A percentile compares a stretch with the other conserved stretches of the same genome.
These are phyloP conservation scores for Albifimbria verrucaria DNA, from an alignment of 2,329 filamentous ascomycete species.

Conservation along the genomic window DNA sequence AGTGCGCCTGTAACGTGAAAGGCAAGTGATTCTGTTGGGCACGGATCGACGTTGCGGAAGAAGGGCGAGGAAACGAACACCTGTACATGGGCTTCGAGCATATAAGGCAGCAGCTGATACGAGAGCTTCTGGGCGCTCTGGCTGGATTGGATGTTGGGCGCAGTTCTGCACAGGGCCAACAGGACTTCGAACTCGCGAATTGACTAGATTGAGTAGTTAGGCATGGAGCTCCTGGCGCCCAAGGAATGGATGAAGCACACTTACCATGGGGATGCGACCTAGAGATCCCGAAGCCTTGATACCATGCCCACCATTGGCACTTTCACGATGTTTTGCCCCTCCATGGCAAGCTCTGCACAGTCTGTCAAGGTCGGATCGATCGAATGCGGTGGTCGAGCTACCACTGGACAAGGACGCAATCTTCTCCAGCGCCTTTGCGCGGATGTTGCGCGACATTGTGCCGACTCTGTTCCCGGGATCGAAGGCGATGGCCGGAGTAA, in stretches of 20 bases:
- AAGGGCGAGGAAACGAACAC: slow-evolving; percentile 75
- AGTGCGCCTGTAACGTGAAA: slow-evolving; percentile 77
- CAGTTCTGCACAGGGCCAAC: slow-evolving; percentile 85
- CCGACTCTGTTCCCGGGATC: too few relatives aligned
- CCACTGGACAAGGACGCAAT: slow-evolving; percentile 61
- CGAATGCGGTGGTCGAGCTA: slow-evolving; percentile 50
- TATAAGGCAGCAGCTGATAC: slow-evolving; percentile 77
- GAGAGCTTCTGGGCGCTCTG: slow-evolving; percentile 76
- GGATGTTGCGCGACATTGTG: slow-evolving; percentile 52
- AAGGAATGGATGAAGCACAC: slow-evolving; percentile 9
- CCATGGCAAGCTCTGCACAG: slow-evolving; percentile 56
- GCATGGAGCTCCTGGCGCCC: background rate
- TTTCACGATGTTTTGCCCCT: slow-evolving; percentile 39
- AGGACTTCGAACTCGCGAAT: slow-evolving; percentile 90
- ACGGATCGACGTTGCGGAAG: slow-evolving; percentile 78
- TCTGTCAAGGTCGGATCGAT: slow-evolving; percentile 61
- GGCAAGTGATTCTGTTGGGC: slow-evolving; percentile 81
- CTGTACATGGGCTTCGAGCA: slow-evolving; percentile 80
- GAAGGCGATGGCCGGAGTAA: too few relatives aligned
- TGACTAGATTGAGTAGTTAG: slow-evolving; percentile 51
- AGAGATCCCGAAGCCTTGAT: slow-evolving; percentile 38
- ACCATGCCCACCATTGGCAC: slow-evolving; percentile 43
- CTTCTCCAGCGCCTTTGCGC: slow-evolving; percentile 61
- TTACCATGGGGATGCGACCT: slow-evolving; percentile 61
- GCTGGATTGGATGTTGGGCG: slow-evolving; percentile 66